Percentiles rank a stretch among this genome's conserved stretches.
These are phyloP conservation scores for Acarospora socialis DNA, from an alignment of 2,329 filamentous ascomycete species.

Conservation along the genomic window DNA sequence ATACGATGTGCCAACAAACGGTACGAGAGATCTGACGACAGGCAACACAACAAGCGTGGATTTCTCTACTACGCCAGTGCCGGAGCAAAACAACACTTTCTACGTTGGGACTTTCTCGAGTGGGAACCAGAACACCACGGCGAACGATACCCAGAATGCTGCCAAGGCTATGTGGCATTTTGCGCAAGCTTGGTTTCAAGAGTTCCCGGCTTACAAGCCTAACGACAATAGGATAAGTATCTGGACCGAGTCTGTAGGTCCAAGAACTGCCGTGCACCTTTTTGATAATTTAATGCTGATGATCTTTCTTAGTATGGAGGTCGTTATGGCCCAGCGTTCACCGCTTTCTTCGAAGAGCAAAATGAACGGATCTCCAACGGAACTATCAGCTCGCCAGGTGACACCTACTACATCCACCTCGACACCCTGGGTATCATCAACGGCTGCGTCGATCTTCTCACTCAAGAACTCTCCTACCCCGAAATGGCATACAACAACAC, in stretches of 20 bases:
- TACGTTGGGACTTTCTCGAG: conserved; percentile 39
- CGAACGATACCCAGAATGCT: conserved; percentile 38
- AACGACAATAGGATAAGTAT: conserved; percentile 37
- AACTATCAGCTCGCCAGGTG: conserved; percentile 16
- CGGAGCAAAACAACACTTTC: conserved; percentile 38
- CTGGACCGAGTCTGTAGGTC: conserved; percentile 27
- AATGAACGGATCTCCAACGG: conserved; percentile 27
- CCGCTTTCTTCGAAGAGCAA: conserved; percentile 27
- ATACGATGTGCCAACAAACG: conserved; percentile 34
- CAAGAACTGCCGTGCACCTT: no score
- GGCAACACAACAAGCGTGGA: conserved; percentile 16
- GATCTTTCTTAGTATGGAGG: conserved; percentile 26
- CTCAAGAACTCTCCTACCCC: conserved; percentile 35
- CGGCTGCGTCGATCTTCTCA: conserved; percentile 38
- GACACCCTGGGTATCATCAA: conserved; percentile 44
- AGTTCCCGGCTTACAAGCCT: conserved; percentile 48
- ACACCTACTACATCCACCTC: conserved; percentile 27
- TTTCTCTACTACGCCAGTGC: conserved; percentile 17
- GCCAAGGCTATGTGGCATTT: conserved; percentile 46
- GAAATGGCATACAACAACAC: conserved; percentile 44
- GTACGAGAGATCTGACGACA: conserved; percentile 21
- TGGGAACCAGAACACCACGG: conserved; percentile 28
- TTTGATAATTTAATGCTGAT: neutral
- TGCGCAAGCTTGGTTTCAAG: conserved; percentile 46
- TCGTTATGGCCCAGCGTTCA: conserved; percentile 28